Percentiles rank a stretch among this genome's conserved stretches.
These are phyloP conservation scores for Populus hybrid DNA, from an alignment of 441 rosid genomes.

Conservation along the genomic window DNA sequence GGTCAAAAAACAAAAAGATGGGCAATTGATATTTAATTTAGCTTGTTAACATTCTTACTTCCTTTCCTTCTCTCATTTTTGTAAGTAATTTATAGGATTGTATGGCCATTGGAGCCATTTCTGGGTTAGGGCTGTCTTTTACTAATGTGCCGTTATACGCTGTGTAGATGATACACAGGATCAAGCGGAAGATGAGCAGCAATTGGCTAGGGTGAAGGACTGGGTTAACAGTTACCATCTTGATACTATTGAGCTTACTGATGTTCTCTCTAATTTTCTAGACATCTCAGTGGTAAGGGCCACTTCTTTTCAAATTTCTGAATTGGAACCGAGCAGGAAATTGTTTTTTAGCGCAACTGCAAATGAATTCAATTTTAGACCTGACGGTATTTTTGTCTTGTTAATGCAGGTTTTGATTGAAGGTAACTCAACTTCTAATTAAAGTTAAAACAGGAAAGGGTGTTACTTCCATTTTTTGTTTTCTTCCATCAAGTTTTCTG, in stretches of 20 bases:
- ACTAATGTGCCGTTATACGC: slow-evolving; percentile 12
- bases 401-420: slow-evolving; percentile 68
- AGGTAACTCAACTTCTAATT: slow-evolving; percentile 44
- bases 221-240: slow-evolving; percentile 63
- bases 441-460: slow-evolving; percentile 15
- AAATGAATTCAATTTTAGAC: not conserved
- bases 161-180: slow-evolving; percentile 78
- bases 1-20: not conserved
- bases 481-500: not conserved
- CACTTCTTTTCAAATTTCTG: not conserved
- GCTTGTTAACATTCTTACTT: not conserved
- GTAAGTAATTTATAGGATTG: not conserved
- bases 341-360: not conserved
- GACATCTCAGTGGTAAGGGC: slow-evolving; percentile 68
- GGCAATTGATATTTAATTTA: not conserved
- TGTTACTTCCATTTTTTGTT: slow-evolving; percentile 13
- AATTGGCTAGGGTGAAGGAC: slow-evolving; percentile 69
- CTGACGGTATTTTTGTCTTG: slow-evolving; percentile 4
- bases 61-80: not conserved
- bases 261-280: slow-evolving; percentile 73
- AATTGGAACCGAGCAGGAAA: not conserved
- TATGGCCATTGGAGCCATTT: not conserved
- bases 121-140: not conserved
- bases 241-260: slow-evolving; percentile 57
- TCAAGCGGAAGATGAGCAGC: slow-evolving; percentile 75